Evolutionary conservation across 331 rosid species (phyloP).

Genomic region (Malus hybrid): DNA sequence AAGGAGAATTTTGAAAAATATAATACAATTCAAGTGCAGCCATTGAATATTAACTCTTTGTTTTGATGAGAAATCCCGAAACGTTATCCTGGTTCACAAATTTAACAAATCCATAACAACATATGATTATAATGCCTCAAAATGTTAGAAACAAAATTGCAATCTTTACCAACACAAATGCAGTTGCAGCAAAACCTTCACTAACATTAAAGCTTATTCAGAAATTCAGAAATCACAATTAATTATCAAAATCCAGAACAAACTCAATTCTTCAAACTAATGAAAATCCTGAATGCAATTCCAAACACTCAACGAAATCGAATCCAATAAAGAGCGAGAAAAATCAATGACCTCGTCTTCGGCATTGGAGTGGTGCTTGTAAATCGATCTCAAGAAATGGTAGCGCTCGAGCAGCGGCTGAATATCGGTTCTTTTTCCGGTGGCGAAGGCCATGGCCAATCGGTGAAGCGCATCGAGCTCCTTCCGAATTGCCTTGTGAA

Average conservation of each 20-base stretch:
- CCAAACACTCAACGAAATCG: background rate
- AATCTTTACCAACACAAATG: background rate
- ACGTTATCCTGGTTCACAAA: background rate
- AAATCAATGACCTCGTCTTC: slow-evolving; percentile 83
- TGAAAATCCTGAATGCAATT: background rate
- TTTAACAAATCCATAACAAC: background rate
- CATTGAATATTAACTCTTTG: background rate
- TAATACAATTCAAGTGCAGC: background rate
- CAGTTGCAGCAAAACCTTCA: background rate
- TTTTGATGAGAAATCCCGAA: too few relatives aligned
- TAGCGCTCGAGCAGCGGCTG: slow-evolving; percentile 60
- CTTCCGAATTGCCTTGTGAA: slow-evolving; percentile 85
- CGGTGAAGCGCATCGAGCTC: slow-evolving; percentile 88
- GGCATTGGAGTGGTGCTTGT: slow-evolving; percentile 94
- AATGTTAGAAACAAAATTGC: background rate
- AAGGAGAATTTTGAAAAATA: background rate
- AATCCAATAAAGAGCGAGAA: background rate
- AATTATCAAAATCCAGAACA: background rate
- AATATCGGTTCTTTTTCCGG: slow-evolving; percentile 62
- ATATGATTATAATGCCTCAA: background rate
- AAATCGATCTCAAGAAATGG: slow-evolving; percentile 79
- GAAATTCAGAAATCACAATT: background rate
- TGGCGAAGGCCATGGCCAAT: slow-evolving; percentile 83
- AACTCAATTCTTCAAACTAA: background rate
- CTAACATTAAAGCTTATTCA: background rate